Evolutionary conservation across 2,329 filamentous ascomycete species (phyloP), one percentile per base, ranked within the genome.

Genomic region (Hypomyces perniciosus): DNA sequence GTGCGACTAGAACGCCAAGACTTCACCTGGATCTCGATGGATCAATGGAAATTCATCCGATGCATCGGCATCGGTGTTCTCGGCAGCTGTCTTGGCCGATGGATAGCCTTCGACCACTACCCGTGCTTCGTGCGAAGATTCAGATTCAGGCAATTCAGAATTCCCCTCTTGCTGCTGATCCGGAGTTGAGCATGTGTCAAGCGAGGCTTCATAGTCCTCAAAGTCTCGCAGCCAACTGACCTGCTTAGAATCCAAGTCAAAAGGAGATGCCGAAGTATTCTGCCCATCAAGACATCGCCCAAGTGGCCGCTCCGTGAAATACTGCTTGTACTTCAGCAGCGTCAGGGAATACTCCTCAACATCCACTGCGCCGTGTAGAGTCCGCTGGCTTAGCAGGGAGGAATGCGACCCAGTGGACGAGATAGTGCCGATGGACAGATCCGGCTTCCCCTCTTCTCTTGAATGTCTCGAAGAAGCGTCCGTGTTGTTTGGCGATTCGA

Each of bases 271-370:
- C 20, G 26, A 29, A 3, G 6, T 8, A 30, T 38, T 28, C 13
- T 27, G 30, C 30, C 46, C 49, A 39, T 68, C 66, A 2, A 69
- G 54, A 44, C 65, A 67, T 29, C 67, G 54, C 5, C 49, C 59
- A 10, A 69, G 54, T 1, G 66, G 62, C n/a, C 45, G 53, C 39
- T 61, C 61, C 1, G 57, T 59, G 46, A 66, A 67, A 50, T 65
- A 70, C 3, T 57, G 47, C 35, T 61, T 64, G 53, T 68, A 68
- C 39, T 63, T 61, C 9, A 68, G 57, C 13, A 65, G 50, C 3
- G 63, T 65, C 51, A 69, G 55, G 8, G 62, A 66, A 51, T 67
- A 61, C 4, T 65, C 62, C 37, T 65, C 65, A 27, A 61, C 59
- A 28, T 57, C 57, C 9, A 48, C 52, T 2, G 54, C 38, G 9